These are phyloP conservation scores for Anisodus tanguticus DNA, from an alignment of 257 asterid species.

Conservation along the genomic window DNA sequence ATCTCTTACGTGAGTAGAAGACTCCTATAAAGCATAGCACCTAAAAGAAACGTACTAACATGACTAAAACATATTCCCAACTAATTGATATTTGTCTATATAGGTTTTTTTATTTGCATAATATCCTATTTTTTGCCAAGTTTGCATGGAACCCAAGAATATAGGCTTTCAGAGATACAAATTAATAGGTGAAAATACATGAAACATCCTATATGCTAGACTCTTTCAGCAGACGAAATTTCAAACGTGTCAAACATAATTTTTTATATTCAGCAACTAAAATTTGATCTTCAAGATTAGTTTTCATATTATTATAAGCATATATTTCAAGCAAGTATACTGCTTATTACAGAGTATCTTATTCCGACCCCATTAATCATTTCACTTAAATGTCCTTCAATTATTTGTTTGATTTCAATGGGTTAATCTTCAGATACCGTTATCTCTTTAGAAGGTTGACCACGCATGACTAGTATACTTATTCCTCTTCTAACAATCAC, in stretches of 20 bases:
- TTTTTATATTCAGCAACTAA: neutral
- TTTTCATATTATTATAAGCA: too few relatives aligned
- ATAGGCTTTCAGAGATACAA: neutral
- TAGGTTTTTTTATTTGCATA: neutral
- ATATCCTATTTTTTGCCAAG: neutral
- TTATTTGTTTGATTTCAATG: too few relatives aligned
- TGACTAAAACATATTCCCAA: neutral
- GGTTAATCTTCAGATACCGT: too few relatives aligned
- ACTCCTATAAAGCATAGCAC: neutral
- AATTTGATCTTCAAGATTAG: neutral
- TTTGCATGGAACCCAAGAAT: neutral
- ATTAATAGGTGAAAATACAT: neutral
- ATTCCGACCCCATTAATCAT: neutral
- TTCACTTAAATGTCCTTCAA: neutral
- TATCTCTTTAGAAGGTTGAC: too few relatives aligned
- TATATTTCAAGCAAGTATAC: neutral
- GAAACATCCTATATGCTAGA: neutral
- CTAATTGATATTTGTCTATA: neutral
- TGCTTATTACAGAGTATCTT: neutral
- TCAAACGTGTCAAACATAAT: neutral
- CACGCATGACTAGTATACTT: too few relatives aligned
- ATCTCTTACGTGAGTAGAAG: neutral
- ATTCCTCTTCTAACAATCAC: neutral
- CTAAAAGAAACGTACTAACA: neutral
- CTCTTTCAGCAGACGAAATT: too few relatives aligned